phyloP scores from a whole-genome alignment of 2,329 filamentous ascomycete species.

The Colletotrichum lupini region DNA sequence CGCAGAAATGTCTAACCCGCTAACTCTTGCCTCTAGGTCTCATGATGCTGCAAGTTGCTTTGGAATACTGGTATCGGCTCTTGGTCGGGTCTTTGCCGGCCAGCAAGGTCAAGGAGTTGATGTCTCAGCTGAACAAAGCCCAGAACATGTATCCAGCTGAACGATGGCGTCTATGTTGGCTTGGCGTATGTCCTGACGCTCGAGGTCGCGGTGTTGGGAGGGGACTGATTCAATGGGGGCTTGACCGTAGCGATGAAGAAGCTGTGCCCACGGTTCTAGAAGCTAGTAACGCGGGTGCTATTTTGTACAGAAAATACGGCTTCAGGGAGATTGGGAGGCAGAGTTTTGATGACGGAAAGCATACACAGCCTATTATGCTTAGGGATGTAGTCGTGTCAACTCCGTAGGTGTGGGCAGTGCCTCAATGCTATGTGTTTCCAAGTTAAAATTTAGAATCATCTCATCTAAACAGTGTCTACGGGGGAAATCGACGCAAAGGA shows the following conservation, averaged over 20 bases:
- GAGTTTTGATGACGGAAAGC: not conserved
- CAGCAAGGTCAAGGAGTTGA: not conserved
- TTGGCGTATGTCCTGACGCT: not conserved
- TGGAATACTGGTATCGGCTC: not conserved
- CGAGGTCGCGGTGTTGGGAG: not conserved
- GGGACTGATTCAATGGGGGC: not conserved
- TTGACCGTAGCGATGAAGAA: constrained; percentile 10
- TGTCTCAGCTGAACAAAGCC: not conserved
- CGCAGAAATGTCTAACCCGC: not conserved
- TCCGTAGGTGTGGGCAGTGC: not conserved
- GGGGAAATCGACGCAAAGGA: too few relatives aligned
- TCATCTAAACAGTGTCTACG: too few relatives aligned
- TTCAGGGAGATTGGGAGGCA: not conserved
- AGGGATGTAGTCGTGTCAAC: not conserved
- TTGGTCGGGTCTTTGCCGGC: not conserved
- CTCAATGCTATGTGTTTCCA: too few relatives aligned
- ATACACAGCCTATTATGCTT: constrained; percentile 1
- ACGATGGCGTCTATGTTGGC: constrained; percentile 11
- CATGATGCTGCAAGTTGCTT: not conserved
- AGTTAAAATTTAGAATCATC: too few relatives aligned
- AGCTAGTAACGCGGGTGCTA: not conserved
- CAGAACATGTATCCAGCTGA: not conserved
- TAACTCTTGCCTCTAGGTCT: not conserved
- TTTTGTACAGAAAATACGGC: not conserved
- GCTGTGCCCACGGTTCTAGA: not conserved